Evolutionary conservation across 192 early-diverging fungal species (phyloP), one percentile per base, ranked within the genome.

Genomic region (Linnemannia exigua): DNA sequence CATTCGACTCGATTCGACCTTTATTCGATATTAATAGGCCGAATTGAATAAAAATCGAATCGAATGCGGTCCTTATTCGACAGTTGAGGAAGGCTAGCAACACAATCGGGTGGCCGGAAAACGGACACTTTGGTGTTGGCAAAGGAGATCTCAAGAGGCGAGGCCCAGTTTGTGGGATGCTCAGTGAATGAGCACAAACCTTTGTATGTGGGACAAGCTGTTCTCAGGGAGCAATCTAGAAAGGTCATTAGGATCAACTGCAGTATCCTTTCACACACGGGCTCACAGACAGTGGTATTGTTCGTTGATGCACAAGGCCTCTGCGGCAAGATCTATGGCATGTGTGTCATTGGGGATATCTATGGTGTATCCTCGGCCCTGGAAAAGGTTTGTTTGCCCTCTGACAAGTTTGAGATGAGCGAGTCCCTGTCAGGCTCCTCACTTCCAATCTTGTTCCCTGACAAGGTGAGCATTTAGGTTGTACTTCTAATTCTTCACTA

Each of bases 161-260:
- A 54, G n/a, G 44, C 63, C 5, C 58, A 51, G 1, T 69, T 37
- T 16, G 31, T 80, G 12, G 72, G 70, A 69, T 80, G 71, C 41
- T 61, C 72, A 5, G 79, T 70, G 20, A 75, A 75, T 48, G 79
- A 80, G 67, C 79, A 75, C 72, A 80, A 75, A 14, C 79, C 72
- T 31, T 33, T 54, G n/a, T 67, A 70, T 20, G 79, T 54, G 12
- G 63, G 61, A 35, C 16, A 67, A 54, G 47, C 47, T 33, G 31
- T 28, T n/a, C 79, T 80, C 36, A 66, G 7, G 28, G 15, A 75
- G 68, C 74, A 81, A 41, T 75, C 80, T 5, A 81, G 44, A 25
- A 81, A 81, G 50, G 51, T 81, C 36, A 22, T 75, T 12, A 52
- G 80, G 41, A 75, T 81, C 51, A 81, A 81, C 38, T 38, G 79